Evolutionary conservation across 2,329 filamentous ascomycete species (phyloP).

Genomic region (Alternaria arbusti): DNA sequence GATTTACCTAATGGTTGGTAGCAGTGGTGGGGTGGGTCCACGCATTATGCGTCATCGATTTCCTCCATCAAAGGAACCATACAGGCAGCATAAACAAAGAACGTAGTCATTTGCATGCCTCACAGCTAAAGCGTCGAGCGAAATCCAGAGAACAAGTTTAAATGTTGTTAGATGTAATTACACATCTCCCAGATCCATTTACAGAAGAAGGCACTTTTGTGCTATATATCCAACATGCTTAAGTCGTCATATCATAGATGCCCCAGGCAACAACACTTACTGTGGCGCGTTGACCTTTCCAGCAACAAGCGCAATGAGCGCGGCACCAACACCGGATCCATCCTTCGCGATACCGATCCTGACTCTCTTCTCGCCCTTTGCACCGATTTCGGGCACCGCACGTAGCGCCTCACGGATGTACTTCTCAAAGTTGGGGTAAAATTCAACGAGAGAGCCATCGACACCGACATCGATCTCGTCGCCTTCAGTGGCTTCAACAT

Average conservation of each 20-base stretch:
- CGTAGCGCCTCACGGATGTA: slow-evolving; percentile 84
- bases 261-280: not conserved
- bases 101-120: not conserved
- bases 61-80: not conserved
- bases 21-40: not conserved
- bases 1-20: not conserved
- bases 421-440: slow-evolving; percentile 90
- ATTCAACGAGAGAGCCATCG: slow-evolving; percentile 92
- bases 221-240: not conserved
- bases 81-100: not conserved
- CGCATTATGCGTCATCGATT: not conserved
- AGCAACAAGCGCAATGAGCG: slow-evolving; percentile 90
- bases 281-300: slow-evolving; percentile 55
- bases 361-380: slow-evolving; percentile 80
- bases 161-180: not conserved
- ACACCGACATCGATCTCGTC: slow-evolving; percentile 90
- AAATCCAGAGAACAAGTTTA: not conserved
- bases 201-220: not conserved
- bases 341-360: slow-evolving; percentile 97
- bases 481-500: slow-evolving; percentile 55
- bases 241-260: not conserved
- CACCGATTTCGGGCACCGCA: slow-evolving; percentile 78
- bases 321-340: slow-evolving; percentile 92
- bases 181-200: not conserved
- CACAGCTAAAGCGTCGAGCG: not conserved